A percentile compares a stretch with the other conserved stretches of the same genome.
phyloP scores from a whole-genome alignment of 257 asterid genomes.

The Petrea volubilis region DNA sequence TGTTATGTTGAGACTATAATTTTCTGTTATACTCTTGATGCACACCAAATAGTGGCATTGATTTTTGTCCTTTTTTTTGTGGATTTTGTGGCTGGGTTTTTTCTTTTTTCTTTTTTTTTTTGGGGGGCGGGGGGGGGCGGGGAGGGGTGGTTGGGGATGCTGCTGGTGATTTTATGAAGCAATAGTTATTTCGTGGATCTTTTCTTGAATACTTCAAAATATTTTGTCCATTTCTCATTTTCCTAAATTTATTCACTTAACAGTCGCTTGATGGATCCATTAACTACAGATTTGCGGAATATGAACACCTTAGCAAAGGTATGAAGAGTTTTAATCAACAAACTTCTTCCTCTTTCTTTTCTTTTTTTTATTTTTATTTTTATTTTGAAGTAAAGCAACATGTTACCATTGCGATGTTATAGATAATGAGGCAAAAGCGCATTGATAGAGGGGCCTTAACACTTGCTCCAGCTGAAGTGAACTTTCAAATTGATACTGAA shows the following conservation, averaged over 20 bases:
- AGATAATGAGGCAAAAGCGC: constrained; percentile 98
- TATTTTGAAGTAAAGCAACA: background rate
- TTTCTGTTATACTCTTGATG: background rate
- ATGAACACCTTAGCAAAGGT: constrained; percentile 95
- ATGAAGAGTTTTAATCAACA: constrained; percentile 11
- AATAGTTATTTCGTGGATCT: background rate
- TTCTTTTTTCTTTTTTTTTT: background rate
- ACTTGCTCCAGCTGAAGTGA: constrained; percentile 99
- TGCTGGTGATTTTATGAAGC: constrained; percentile 5
- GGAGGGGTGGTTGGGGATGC: no score
- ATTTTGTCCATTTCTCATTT: constrained; percentile 8
- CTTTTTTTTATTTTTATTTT: no score
- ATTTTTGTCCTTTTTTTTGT: background rate
- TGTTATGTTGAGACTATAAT: background rate
- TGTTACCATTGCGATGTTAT: constrained; percentile 30
- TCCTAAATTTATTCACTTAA: constrained; percentile 12
- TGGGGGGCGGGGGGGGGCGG: no score
- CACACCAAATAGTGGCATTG: constrained; percentile 3
- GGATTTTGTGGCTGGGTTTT: no score
- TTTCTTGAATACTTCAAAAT: background rate
- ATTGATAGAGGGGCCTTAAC: constrained; percentile 97
- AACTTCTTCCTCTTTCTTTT: no score
- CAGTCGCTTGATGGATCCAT: constrained; percentile 93
- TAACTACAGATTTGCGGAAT: constrained; percentile 90
- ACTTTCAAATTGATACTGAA: constrained; percentile 96